phyloP scores from a whole-genome alignment of 345 rosid genomes.

The Eucalyptus melliodora region DNA sequence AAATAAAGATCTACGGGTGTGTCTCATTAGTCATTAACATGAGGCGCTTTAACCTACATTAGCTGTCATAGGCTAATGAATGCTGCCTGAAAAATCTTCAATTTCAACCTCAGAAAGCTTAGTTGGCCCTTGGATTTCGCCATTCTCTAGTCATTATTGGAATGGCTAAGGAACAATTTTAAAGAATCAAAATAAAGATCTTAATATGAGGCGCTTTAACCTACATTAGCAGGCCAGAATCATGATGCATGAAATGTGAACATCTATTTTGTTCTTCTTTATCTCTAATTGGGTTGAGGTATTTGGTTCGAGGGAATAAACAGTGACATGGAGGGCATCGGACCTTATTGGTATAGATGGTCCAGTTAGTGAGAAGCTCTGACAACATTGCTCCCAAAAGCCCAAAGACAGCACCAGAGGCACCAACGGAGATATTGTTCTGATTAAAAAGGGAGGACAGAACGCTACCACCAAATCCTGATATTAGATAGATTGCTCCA shows the following conservation, averaged over 20 bases:
- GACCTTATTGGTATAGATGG: constrained; percentile 88
- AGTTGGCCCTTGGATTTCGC: not conserved
- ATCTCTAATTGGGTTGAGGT: not conserved
- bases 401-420: constrained; percentile 98
- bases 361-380: constrained; percentile 95
- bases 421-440: constrained; percentile 85
- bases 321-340: not conserved
- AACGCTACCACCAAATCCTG: constrained; percentile 89
- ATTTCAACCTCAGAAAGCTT: not conserved
- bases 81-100: not conserved
- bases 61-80: not conserved
- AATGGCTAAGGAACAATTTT: not conserved
- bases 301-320: not conserved
- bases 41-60: not conserved
- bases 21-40: not conserved
- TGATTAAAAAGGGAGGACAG: constrained; percentile 71
- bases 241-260: not conserved
- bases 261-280: not conserved
- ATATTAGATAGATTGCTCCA: constrained; percentile 67
- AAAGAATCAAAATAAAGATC: not conserved
- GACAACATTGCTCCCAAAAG: constrained; percentile 95
- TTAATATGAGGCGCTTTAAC: not conserved
- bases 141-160: not conserved
- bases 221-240: not conserved
- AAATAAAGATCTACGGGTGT: not conserved